Evolutionary conservation across 2,329 filamentous ascomycete species (phyloP).

Genomic region (Eutypa lata): DNA sequence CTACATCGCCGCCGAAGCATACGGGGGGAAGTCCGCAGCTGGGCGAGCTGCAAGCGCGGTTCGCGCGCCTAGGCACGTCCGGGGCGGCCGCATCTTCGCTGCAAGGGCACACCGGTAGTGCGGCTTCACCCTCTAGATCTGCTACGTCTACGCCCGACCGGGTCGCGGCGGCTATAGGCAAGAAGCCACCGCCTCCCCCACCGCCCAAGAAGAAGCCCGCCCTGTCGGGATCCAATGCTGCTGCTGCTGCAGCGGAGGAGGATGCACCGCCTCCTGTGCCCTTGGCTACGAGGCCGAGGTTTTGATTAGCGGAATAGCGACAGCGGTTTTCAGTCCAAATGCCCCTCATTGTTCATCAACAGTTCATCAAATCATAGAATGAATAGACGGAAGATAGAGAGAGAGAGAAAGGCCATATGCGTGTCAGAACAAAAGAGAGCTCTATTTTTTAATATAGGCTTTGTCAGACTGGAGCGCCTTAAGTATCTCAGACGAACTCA

Average conservation of each 20-base stretch:
- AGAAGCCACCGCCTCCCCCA: conserved; percentile 46
- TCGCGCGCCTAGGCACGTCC: conserved; percentile 51
- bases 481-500: conserved; percentile 15
- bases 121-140: no score
- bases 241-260: conserved; percentile 19
- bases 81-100: conserved; percentile 12
- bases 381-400: background rate
- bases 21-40: conserved; percentile 42
- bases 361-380: background rate
- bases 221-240: conserved; percentile 23
- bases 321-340: background rate
- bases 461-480: conserved; percentile 9
- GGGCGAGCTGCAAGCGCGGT: conserved; percentile 66
- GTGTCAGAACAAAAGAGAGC: background rate
- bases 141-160: conserved; percentile 8
- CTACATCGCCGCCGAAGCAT: background rate
- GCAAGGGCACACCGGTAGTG: no score
- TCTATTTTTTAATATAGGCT: conserved; percentile 5
- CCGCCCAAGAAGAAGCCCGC: conserved; percentile 49
- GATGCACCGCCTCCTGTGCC: conserved; percentile 50
- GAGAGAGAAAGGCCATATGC: background rate
- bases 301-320: conserved; percentile 25
- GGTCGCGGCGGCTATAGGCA: conserved; percentile 38
- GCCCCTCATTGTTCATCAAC: background rate
- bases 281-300: conserved; percentile 47